Base-by-base conservation (phyloP, 1,139 yeast species). In the Pichia sp. region DNA sequence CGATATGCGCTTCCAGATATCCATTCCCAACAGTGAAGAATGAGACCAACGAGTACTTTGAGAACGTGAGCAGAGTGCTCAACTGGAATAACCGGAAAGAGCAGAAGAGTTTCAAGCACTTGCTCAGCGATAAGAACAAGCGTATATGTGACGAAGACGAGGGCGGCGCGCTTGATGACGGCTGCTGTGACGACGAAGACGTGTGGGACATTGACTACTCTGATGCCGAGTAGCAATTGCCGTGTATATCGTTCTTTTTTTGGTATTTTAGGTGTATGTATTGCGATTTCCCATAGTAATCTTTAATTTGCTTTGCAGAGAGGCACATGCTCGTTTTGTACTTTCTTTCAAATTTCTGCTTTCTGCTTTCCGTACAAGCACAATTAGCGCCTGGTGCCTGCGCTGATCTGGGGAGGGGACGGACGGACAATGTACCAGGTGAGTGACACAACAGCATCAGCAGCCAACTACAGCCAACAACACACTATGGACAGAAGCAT, bases 31-130 rank as follows among this genome's bases (percentile, higher is more conserved):
- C 95, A 0, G 86, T 85, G 4, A 74, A 78, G 39, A 72, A 86
- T 1, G 70, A 81, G 5, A 74, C 77, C 35, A 80, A 82, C 2
- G 94, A 84, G 54, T 86, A 83, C 54, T 75, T 85, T 46, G 91
- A 84, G 52, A 77, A 86, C 47, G 94, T 85, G 11, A 77, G 88
- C 49, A 66, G 94, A 34, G 83, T 86, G 32, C 63, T 86, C 53
- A 81, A 84, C 55, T 86, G 96, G 96, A 86, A 86, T 55, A 81
- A 71, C 13, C 68, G 95, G 41, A 88, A 84, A 52, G 77, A 72
- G 46, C 96, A 85, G 56, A 80, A 80, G 48, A 83, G 94, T 4
- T 81, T 84, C 54, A 65, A 69, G 6, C 73, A 69, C 48, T 55
- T 71, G 39, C 52, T 74, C 27, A 69, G 75, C 33, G 69, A 66